Percentiles rank a stretch among this genome's conserved stretches.
Evolutionary conservation across 2,329 filamentous ascomycete genomes (phyloP).

Genomic region (Gaeumannomyces tritici): DNA sequence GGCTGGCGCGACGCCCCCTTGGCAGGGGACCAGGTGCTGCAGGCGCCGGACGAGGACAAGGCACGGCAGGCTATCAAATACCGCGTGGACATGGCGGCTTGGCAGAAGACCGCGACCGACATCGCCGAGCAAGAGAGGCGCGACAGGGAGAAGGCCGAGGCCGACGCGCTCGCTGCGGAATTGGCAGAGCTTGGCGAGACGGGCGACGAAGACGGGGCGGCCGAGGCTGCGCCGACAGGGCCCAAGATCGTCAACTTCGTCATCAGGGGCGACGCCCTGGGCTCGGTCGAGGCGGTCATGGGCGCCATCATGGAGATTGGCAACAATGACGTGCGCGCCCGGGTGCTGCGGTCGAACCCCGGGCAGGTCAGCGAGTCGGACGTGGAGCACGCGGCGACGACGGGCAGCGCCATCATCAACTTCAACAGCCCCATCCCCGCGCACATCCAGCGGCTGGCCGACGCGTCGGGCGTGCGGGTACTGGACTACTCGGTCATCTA

Average conservation of each 20-base stretch:
- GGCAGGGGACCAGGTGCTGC: constrained; percentile 79
- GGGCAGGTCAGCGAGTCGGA: constrained; percentile 79
- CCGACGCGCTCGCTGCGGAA: constrained; percentile 26
- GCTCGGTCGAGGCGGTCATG: constrained; percentile 84
- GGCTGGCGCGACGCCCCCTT: constrained; percentile 82
- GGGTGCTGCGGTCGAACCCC: constrained; percentile 67
- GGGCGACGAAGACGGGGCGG: constrained; percentile 19
- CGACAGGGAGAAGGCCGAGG: constrained; percentile 45
- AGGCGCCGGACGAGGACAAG: constrained; percentile 68
- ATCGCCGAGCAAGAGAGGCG: constrained; percentile 64
- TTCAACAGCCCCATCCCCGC: constrained; percentile 71
- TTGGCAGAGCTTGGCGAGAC: constrained; percentile 22
- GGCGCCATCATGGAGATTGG: constrained; percentile 70
- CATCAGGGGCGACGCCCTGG: constrained; percentile 86
- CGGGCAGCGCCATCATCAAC: constrained; percentile 68
- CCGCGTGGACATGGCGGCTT: constrained; percentile 61
- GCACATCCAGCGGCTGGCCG: constrained; percentile 60
- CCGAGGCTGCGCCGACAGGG: constrained; percentile 24
- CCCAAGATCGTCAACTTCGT: constrained; percentile 64
- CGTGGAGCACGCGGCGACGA: constrained; percentile 73
- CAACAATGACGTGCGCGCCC: constrained; percentile 72
- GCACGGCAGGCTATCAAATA: constrained; percentile 73
- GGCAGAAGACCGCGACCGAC: constrained; percentile 66
- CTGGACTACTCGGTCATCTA: constrained; percentile 85
- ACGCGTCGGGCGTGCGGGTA: constrained; percentile 62